Evolutionary conservation across 352 stramenopile species (phyloP), one percentile per base, ranked within the genome.

Genomic region (Phytophthora quininea): DNA sequence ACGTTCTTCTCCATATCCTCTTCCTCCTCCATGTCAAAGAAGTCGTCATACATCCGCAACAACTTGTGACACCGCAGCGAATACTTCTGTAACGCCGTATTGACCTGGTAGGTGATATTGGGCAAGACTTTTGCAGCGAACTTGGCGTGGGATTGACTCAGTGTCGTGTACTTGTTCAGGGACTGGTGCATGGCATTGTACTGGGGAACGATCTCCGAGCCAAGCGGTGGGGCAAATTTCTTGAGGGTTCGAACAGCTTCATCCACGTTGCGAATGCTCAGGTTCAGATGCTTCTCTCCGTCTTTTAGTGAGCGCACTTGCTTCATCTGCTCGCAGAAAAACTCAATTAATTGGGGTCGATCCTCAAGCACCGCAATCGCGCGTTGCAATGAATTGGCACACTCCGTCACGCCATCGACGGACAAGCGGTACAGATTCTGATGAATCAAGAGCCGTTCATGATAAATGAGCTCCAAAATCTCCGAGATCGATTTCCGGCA

Each of bases 251-350:
- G 79, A 29, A 86, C 66, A 5, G 81, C 64, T 63, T 93, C 83
- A 35, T 93, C 85, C 8, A 93, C 79, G 38, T 89, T 91, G 15
- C 79, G 77, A 43, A 91, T 82, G 33, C 90, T 82, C 61, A 90
- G 80, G 11, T 86, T 79, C 5, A 93, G 64, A 48, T 84, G 74
- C 45, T 80, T 86, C 40, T 91, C 82, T 1, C 55, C 40, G 1
- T 91, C 81, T 54, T 85, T 80, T 14, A 93, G 47, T 12, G 64
- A 35, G n/a, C 73, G 76, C 15, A 87, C 79, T 62, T 79, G 76
- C 58, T 82, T 85, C 63, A 90, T 74, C 57, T 93, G 85, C 32
- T 89, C 77, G 33, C 82, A 91, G 48, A 91, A 93, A 33, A 73
- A 86, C 29, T 91, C 81, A 33, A 90, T 86, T 3, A 90, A 49